Conservation (phyloP, 1,284 basidiomycete genomes). For the Ceraceosorus guamensis region DNA sequence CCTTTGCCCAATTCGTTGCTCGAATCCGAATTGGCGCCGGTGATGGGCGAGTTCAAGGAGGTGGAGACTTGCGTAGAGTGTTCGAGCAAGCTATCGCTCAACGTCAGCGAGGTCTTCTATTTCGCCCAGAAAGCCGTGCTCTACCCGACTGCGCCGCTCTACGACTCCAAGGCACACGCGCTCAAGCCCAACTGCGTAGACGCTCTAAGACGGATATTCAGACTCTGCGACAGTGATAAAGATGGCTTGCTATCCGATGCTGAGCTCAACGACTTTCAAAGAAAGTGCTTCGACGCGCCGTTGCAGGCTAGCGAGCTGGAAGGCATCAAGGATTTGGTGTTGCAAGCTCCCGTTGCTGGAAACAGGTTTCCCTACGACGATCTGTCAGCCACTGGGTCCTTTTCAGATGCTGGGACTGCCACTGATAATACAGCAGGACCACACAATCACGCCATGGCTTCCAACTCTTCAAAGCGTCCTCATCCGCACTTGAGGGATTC, state of each 20-base stretch:
- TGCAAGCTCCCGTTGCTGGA: slow-evolving; percentile 23
- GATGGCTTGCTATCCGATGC: slow-evolving; percentile 81
- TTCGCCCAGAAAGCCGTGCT: slow-evolving; percentile 97
- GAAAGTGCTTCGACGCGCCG: slow-evolving; percentile 90
- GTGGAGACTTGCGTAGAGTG: slow-evolving; percentile 98
- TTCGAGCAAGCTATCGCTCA: slow-evolving; percentile 67
- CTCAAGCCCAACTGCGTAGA: slow-evolving; percentile 79
- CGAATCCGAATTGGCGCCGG: slow-evolving; percentile 59
- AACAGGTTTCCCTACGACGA: slow-evolving; percentile 22
- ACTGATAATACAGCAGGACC: not conserved
- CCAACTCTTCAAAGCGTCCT: slow-evolving; percentile 9
- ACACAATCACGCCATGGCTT: not conserved
- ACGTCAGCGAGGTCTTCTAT: slow-evolving; percentile 98
- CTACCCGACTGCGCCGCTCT: slow-evolving; percentile 91
- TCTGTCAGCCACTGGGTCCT: slow-evolving; percentile 19
- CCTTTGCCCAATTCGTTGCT: slow-evolving; percentile 88
- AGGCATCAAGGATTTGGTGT: slow-evolving; percentile 49
- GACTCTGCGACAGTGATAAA: slow-evolving; percentile 88
- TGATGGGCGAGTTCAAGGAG: slow-evolving; percentile 48
- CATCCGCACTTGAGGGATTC: slow-evolving; percentile 50
- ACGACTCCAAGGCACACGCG: slow-evolving; percentile 79
- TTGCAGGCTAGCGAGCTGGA: slow-evolving; percentile 86
- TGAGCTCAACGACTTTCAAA: slow-evolving; percentile 93
- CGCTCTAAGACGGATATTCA: slow-evolving; percentile 88
- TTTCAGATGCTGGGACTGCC: slow-evolving; percentile 6